phyloP scores from a whole-genome alignment of 208 protist genomes.

The Porcisia hertigi region DNA sequence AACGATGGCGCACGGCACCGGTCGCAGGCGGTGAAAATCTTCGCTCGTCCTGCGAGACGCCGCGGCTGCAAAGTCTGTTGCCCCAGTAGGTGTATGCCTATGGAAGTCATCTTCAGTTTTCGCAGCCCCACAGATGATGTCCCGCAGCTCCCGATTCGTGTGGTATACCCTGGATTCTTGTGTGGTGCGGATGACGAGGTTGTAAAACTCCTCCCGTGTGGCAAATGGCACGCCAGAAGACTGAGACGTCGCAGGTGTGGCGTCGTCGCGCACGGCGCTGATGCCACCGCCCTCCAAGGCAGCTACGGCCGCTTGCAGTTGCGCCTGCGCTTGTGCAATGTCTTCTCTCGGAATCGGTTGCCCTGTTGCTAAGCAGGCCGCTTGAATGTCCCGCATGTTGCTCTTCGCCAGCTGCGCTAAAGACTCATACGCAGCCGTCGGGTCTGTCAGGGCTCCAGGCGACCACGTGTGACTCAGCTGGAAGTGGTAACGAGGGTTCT shows the following conservation, averaged over 20 bases:
- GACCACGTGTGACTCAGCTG: slow-evolving; percentile 41
- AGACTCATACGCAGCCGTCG: slow-evolving; percentile 38
- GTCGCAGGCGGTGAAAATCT: slow-evolving; percentile 19
- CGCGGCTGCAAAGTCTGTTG: neutral
- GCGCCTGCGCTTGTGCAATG: slow-evolving; percentile 5
- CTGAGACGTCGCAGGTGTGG: neutral
- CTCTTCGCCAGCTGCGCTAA: slow-evolving; percentile 11
- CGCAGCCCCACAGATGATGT: neutral
- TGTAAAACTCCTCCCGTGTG: slow-evolving; percentile 35
- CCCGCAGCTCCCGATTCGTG: slow-evolving; percentile 24
- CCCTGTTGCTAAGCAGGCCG: slow-evolving; percentile 13
- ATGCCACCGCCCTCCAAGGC: neutral
- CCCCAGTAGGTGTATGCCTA: neutral
- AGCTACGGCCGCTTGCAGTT: slow-evolving; percentile 12
- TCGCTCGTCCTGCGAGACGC: neutral
- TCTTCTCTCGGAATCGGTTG: neutral
- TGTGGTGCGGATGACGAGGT: slow-evolving; percentile 39
- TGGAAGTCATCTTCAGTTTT: neutral
- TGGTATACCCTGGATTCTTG: slow-evolving; percentile 35
- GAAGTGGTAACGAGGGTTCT: slow-evolving; percentile 68
- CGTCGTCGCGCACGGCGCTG: neutral
- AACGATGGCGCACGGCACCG: slow-evolving; percentile 48
- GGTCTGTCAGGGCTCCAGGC: slow-evolving; percentile 45
- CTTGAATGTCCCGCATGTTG: slow-evolving; percentile 25
- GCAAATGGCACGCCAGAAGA: slow-evolving; percentile 32